Conservation (phyloP, 2,329 filamentous ascomycete genomes). For the Aspergillus pseudoviridinutans region DNA sequence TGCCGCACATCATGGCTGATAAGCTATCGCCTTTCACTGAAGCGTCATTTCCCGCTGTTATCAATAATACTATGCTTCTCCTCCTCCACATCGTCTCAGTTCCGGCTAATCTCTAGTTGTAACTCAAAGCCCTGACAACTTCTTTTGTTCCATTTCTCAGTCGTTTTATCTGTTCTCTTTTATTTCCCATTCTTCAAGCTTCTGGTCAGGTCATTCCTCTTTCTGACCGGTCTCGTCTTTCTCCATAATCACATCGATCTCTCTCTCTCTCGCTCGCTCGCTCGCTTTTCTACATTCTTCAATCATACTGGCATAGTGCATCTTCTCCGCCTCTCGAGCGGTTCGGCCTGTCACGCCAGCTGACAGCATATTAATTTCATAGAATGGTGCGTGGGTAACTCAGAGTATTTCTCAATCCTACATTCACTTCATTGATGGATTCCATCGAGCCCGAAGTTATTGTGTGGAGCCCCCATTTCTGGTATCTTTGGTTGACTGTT, state of each 20-base stretch:
- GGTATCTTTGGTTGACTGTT: conserved; percentile 15
- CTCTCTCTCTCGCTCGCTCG: neutral
- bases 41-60: neutral
- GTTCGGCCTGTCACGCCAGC: conserved; percentile 1
- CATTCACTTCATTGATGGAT: neutral
- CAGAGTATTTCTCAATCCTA: neutral
- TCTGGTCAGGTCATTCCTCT: neutral
- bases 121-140: neutral
- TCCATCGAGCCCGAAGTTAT: neutral
- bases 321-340: conserved; percentile 4
- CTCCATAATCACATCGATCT: neutral
- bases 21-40: neutral
- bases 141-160: neutral
- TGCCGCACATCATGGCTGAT: neutral
- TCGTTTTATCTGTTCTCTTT: neutral
- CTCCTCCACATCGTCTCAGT: neutral
- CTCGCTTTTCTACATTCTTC: neutral
- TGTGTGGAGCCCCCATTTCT: neutral
- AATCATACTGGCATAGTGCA: conserved; percentile 10
- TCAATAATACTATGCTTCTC: neutral
- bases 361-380: conserved; percentile 1
- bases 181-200: neutral
- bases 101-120: neutral
- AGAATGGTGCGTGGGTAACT: conserved; percentile 17
- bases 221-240: neutral